These are phyloP conservation scores for Diversispora epigaea DNA, from an alignment of 192 early-diverging fungal genomes.

Conservation along the genomic window DNA sequence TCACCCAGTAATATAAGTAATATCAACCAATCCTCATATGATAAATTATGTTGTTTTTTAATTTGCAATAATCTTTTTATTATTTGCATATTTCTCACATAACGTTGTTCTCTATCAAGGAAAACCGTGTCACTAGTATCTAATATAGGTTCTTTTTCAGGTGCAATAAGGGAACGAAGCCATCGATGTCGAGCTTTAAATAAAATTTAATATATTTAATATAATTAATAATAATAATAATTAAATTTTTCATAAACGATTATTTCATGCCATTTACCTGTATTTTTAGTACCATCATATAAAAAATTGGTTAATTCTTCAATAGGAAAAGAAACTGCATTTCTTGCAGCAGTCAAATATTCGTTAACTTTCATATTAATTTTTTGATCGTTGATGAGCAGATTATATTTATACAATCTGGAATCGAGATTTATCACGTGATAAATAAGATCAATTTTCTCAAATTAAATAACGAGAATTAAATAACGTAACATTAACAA, in stretches of 20 bases:
- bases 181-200: slow-evolving; percentile 14
- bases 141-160: slow-evolving; percentile 39
- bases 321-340: slow-evolving; percentile 65
- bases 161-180: slow-evolving; percentile 36
- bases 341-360: neutral
- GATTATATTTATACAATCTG: neutral
- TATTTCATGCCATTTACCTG: neutral
- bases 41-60: slow-evolving; percentile 68
- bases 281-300: slow-evolving; percentile 57
- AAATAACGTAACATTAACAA: no score
- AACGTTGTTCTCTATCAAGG: slow-evolving; percentile 37
- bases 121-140: slow-evolving; percentile 43
- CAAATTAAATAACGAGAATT: no score
- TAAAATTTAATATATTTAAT: neutral
- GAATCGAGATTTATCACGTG: no score
- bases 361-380: neutral
- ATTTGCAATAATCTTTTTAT: slow-evolving; percentile 50
- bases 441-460: no score
- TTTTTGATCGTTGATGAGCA: neutral
- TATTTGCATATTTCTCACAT: slow-evolving; percentile 43
- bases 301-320: slow-evolving; percentile 72
- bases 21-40: slow-evolving; percentile 67
- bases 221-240: neutral
- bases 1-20: slow-evolving; percentile 57
- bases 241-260: no score